Base-by-base conservation (phyloP, 371 early-diverging fungal genomes). In the Basidiobolus meristosporus region DNA sequence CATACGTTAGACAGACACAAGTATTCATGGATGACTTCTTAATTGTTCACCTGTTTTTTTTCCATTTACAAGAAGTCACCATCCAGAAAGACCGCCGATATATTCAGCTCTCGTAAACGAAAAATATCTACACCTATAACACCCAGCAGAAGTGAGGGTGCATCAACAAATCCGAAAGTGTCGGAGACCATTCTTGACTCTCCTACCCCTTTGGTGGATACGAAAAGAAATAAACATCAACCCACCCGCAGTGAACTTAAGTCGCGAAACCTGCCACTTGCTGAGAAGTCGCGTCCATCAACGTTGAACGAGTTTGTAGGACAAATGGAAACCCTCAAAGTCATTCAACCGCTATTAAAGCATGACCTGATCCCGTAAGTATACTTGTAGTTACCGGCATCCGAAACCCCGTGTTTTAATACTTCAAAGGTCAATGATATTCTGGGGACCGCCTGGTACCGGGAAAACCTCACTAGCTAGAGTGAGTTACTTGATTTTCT, bases 391-490 rank as follows among this genome's bases (percentile, higher is more conserved):
- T 14, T 19, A 11, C 37, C 22, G 7, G 10, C 6, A 29, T 15
- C 41, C 26, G 11, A 15, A 22, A 23, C 18, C 31, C 38, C 18
- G 20, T 11, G 17, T 35, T 14, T 23, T 11, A 7, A 32, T 30
- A 16, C 3, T 39, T 29, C 15, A 7, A 46, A 48, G 54, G 32
- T 56, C 66, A n/a, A 57, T 65, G 50, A 57, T 76, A 19, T 47
- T 70, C 16, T 78, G 78, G 77, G 82, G 84, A 3, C 75, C 78
- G 9, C 83, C 87, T 2, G 90, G 89, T 0, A 63, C 69, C 15
- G 90, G 90, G n/a, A 90, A 88, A 43, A 88, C 87, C 0, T 81
- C 83, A 0, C 48, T 83, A 7, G 89, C 83, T 2, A 42, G 51
- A 17, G 44, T 56, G 7, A 48, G 48, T 40, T 50, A 50, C 40